phyloP scores from a whole-genome alignment of 805 yeast species.

The Starmerella sp. region DNA sequence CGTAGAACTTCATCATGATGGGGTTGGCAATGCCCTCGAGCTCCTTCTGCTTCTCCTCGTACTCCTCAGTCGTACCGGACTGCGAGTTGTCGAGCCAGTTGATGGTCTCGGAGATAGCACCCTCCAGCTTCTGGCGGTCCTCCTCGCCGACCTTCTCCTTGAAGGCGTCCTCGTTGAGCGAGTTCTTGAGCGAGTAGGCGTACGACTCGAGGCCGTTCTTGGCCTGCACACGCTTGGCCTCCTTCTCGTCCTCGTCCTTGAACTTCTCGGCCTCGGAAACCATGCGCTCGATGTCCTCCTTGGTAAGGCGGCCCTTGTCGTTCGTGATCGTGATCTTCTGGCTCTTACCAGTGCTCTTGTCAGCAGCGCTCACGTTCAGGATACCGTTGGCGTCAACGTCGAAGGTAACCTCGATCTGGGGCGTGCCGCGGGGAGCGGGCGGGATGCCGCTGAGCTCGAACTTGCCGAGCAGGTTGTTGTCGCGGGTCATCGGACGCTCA shows the following conservation, averaged over 20 bases:
- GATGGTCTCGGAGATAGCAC: slow-evolving; percentile 26
- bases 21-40: slow-evolving; percentile 92
- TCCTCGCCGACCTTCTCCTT: slow-evolving; percentile 47
- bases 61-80: slow-evolving; percentile 88
- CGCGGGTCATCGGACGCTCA: slow-evolving; percentile 94
- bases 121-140: slow-evolving; percentile 25
- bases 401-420: slow-evolving; percentile 94
- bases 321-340: slow-evolving; percentile 95
- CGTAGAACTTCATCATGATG: slow-evolving; percentile 93
- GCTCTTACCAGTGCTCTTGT: slow-evolving; percentile 97
- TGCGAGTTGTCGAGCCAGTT: slow-evolving; percentile 86
- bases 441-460: slow-evolving; percentile 94
- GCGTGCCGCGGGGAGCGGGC: slow-evolving; percentile 98
- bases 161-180: slow-evolving; percentile 61
- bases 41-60: slow-evolving; percentile 85
- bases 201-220: slow-evolving; percentile 94
- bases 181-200: slow-evolving; percentile 83
- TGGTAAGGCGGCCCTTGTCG: slow-evolving; percentile 96
- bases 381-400: slow-evolving; percentile 97
- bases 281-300: slow-evolving; percentile 97
- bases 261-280: slow-evolving; percentile 94
- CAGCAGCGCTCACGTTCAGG: slow-evolving; percentile 89
- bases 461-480: slow-evolving; percentile 93
- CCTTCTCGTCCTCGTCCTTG: slow-evolving; percentile 93
- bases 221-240: slow-evolving; percentile 83